Conservation (phyloP, 495 filamentous ascomycete genomes). For the Podospora pseudoanserina region DNA sequence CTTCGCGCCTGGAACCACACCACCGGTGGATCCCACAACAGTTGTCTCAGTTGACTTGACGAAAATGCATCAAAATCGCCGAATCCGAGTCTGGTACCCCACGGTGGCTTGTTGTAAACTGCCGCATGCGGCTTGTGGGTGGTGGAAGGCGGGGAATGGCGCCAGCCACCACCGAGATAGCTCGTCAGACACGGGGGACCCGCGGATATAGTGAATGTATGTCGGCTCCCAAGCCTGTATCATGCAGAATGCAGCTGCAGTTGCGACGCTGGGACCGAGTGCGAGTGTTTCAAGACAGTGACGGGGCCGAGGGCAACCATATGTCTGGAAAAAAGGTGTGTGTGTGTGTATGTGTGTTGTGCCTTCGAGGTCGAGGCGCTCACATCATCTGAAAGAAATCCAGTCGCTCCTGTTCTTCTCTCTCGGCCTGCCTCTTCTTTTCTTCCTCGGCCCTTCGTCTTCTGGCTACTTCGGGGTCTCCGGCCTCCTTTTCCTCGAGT, state of each 20-base stretch:
- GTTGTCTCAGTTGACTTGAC: too few species aligned
- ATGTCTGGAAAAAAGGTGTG: background rate
- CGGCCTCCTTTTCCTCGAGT: conserved; percentile 14
- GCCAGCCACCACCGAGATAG: background rate
- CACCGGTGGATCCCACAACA: too few species aligned
- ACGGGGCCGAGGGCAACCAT: background rate
- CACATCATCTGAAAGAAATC: conserved; percentile 34
- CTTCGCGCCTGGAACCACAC: too few species aligned
- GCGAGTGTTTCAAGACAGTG: background rate
- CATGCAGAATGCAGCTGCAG: background rate
- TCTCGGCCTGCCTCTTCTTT: conserved; percentile 16
- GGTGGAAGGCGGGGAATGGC: background rate
- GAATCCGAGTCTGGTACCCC: background rate
- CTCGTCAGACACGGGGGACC: background rate
- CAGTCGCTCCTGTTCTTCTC: conserved; percentile 30
- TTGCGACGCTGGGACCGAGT: background rate
- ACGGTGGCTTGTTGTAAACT: background rate
- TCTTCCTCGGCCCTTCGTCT: conserved; percentile 17
- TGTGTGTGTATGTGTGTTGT: background rate
- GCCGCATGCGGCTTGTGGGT: background rate
- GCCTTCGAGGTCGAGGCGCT: background rate
- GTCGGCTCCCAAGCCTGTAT: background rate
- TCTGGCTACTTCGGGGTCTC: conserved; percentile 11
- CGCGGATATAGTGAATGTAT: background rate
- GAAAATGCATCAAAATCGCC: background rate